Conservation (phyloP, 257 asterid genomes). For the Thymus mandschuricus region DNA sequence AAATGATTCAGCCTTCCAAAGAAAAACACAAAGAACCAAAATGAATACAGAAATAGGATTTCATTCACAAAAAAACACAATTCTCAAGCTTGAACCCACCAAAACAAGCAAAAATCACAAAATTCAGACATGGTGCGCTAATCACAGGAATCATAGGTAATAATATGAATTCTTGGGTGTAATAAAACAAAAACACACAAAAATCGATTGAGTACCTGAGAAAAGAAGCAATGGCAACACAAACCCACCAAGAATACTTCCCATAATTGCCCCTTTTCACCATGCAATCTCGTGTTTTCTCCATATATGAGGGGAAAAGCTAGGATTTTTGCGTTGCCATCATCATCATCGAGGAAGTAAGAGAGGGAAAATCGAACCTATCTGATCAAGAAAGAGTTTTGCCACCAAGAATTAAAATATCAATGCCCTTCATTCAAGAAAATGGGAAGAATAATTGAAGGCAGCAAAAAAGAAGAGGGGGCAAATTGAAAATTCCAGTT, state of each 20-base stretch:
- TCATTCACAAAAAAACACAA: not conserved
- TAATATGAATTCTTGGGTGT: not conserved
- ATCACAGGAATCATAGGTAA: constrained; percentile 1
- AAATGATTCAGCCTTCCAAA: constrained; percentile 7
- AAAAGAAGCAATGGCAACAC: constrained; percentile 76
- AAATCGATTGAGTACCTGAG: constrained; percentile 46
- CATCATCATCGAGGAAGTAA: not conserved
- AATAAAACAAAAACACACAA: not conserved
- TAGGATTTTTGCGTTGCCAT: constrained; percentile 18
- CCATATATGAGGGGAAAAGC: constrained; percentile 11
- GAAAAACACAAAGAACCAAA: not conserved
- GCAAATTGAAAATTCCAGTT: constrained; percentile 13
- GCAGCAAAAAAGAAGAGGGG: constrained; percentile 1
- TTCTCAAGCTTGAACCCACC: constrained; percentile 13
- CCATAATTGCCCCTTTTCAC: constrained; percentile 51
- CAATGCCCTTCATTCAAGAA: constrained; percentile 17
- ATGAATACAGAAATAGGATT: not conserved
- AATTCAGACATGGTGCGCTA: no score
- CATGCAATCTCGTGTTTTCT: constrained; percentile 43
- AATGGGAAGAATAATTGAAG: not conserved
- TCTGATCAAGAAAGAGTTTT: constrained; percentile 26
- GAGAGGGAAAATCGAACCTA: constrained; percentile 11
- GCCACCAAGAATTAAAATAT: not conserved
- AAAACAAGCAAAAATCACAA: constrained; percentile 10
- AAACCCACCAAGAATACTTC: constrained; percentile 62